These are phyloP conservation scores for Cytidiella melzeri DNA, from an alignment of 768 basidiomycete species.

Conservation along the genomic window DNA sequence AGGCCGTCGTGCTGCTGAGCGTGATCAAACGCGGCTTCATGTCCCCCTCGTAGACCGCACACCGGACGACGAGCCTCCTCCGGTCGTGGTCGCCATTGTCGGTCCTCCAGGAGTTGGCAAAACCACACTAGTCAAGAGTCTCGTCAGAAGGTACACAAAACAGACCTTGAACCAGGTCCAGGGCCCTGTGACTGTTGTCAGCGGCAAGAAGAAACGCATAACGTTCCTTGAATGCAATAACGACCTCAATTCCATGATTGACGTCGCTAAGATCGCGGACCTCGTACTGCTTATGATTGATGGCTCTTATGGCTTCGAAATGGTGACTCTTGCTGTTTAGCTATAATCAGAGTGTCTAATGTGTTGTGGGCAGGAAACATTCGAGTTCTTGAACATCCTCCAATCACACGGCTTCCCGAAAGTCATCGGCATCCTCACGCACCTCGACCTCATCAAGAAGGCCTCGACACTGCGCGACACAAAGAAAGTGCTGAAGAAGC, in stretches of 20 bases:
- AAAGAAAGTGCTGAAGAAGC: constrained; percentile 93
- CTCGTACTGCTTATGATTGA: constrained; percentile 97
- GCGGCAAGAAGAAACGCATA: constrained; percentile 87
- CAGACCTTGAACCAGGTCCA: constrained; percentile 85
- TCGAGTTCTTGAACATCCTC: constrained; percentile 96
- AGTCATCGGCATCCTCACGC: constrained; percentile 93
- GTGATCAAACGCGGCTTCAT: constrained; percentile 91
- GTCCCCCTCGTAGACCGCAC: constrained; percentile 95
- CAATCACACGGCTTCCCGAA: constrained; percentile 98
- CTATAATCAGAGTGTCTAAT: not conserved
- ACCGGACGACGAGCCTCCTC: constrained; percentile 86
- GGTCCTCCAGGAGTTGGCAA: constrained; percentile 98
- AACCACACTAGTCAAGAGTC: constrained; percentile 85
- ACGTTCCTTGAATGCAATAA: constrained; percentile 98
- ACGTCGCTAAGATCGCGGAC: constrained; percentile 95
- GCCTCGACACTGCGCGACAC: constrained; percentile 77
- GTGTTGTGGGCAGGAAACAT: constrained; percentile 69
- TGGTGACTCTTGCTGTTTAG: constrained; percentile 51
- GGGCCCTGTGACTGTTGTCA: constrained; percentile 92
- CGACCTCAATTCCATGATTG: constrained; percentile 97
- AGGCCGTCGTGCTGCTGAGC: constrained; percentile 86
- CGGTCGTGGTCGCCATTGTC: constrained; percentile 90
- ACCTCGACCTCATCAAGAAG: constrained; percentile 96
- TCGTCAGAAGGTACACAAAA: constrained; percentile 90
- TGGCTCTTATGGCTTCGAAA: constrained; percentile 96